These are phyloP conservation scores for Scutellaria galericulata DNA, from an alignment of 257 asterid genomes.

Conservation along the genomic window DNA sequence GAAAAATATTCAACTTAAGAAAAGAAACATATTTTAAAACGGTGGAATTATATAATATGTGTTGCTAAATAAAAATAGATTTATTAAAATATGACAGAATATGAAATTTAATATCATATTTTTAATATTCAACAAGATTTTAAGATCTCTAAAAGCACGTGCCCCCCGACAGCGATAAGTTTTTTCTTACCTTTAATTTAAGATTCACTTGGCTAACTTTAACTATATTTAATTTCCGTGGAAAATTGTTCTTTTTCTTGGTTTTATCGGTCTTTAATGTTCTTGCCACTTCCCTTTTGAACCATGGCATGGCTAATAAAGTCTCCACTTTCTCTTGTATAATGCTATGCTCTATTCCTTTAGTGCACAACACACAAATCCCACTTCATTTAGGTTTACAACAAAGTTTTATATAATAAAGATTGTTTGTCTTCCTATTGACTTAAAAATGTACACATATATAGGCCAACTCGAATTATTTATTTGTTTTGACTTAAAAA, in stretches of 20 bases:
- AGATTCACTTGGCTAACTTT: slow-evolving; percentile 43
- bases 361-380: slow-evolving; percentile 40
- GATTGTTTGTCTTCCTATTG: neutral
- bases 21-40: too few relatives aligned
- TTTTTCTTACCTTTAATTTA: slow-evolving; percentile 35
- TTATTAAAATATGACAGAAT: too few relatives aligned
- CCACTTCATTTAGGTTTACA: slow-evolving; percentile 33
- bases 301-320: slow-evolving; percentile 26
- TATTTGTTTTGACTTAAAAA: neutral
- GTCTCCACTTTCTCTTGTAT: slow-evolving; percentile 34
- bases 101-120: too few relatives aligned
- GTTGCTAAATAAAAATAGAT: too few relatives aligned
- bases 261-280: slow-evolving; percentile 4
- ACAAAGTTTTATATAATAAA: neutral
- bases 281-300: slow-evolving; percentile 30
- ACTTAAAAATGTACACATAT: neutral
- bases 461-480: slow-evolving; percentile 59
- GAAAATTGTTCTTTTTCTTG: neutral
- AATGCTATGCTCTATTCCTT: slow-evolving; percentile 14
- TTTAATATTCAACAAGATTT: neutral
- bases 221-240: neutral
- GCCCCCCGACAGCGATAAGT: slow-evolving; percentile 44
- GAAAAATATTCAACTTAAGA: too few relatives aligned
- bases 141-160: slow-evolving; percentile 40
- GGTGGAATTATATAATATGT: too few relatives aligned